Base-by-base conservation (phyloP, 1,284 basidiomycete species). In the Exobasidium rhododendri region DNA sequence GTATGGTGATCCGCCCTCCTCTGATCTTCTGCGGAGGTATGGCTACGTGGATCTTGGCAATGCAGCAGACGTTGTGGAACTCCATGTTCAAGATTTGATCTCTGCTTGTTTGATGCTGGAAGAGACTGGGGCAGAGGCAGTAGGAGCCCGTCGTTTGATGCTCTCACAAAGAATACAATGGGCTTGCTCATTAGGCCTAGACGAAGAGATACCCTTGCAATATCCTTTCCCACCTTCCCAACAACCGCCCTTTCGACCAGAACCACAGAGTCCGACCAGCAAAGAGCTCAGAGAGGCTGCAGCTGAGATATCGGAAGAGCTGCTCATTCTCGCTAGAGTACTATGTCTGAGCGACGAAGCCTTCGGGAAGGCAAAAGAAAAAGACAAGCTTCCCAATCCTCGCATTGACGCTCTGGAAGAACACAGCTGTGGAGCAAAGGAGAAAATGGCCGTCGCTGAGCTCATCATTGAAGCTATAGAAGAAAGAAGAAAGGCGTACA, bases 41-140 rank as follows among this genome's bases (percentile, higher is more conserved):
- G 94, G 94, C 0, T 90, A 97, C 76, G 88, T 97, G 53, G 96
- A 98, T 81, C 79, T 88, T 45, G 88, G 90, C 1, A 97, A 97
- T 78, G 90, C 90, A 1, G 87, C 86, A 31, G 94, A 97, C 70
- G 84, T 93, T 13, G 90, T 90, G 14, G 92, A 97, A 75, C 82
- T 98, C 28, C 85, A 85, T 20, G 91, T 91, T 7, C 88, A 91
- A 79, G 79, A 89, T n/a, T 82, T 92, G 2, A 84, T 94, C 4
- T 81, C 84, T 3, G 73, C 71, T 70, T 0, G 35, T 52, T 24
- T 55, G 62, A 35, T 28, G 62, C 26, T 32, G 32, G 13, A 20
- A 29, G 32, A 50, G 28, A 24, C 32, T 14, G 44, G 22, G 2
- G 24, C 49, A 7, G 17, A 52, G 51, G 24, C 44, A 40, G 61